Evolutionary conservation across 768 basidiomycete genomes (phyloP).

Genomic region (Sporobolomyces pararoseus): DNA sequence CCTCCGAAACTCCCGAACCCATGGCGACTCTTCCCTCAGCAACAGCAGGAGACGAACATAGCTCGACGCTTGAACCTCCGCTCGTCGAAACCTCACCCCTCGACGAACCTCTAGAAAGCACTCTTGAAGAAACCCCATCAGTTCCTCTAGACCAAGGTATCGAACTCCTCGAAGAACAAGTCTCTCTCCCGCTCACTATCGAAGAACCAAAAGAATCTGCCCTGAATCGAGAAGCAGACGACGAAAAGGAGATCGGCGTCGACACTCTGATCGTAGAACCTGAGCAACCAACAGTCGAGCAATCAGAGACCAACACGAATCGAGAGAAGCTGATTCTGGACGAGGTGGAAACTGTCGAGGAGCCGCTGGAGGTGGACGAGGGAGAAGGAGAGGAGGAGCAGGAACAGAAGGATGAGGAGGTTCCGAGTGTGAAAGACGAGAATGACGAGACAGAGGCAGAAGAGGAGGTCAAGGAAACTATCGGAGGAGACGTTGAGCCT

Average conservation of each 20-base stretch:
- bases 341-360: background rate
- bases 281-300: background rate
- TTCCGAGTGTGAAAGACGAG: background rate
- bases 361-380: background rate
- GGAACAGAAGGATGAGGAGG: slow-evolving; percentile 1
- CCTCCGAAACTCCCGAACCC: no score
- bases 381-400: background rate
- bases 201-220: no score
- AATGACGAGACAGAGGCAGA: background rate
- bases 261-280: slow-evolving; percentile 1
- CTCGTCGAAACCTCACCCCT: no score
- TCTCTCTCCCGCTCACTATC: no score
- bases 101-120: background rate
- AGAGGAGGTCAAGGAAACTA: background rate
- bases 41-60: no score
- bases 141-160: background rate
- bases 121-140: background rate
- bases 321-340: slow-evolving; percentile 2
- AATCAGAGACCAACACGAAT: background rate
- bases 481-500: background rate
- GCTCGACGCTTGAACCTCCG: no score
- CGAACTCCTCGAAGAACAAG: slow-evolving; percentile 6
- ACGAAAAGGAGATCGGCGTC: background rate
- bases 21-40: background rate
- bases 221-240: background rate